Conservation (phyloP, 2,329 filamentous ascomycete genomes). For the Epichloe festucae region DNA sequence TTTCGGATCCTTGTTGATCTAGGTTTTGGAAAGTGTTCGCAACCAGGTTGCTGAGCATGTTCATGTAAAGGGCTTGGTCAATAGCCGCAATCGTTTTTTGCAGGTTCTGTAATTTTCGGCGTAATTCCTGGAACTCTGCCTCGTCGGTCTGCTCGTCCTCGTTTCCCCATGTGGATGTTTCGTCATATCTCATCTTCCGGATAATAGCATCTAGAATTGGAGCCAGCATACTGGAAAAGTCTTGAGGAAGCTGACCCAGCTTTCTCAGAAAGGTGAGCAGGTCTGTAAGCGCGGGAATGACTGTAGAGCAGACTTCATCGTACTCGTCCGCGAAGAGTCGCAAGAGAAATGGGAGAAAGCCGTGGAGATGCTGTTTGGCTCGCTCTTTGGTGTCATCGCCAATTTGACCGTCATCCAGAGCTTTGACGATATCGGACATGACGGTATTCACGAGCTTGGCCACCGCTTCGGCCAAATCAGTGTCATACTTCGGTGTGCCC, state of each 20-base stretch:
- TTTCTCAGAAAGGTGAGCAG: constrained; percentile 84
- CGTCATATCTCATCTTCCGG: constrained; percentile 93
- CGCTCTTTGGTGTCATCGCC: constrained; percentile 53
- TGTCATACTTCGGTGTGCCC: constrained; percentile 80
- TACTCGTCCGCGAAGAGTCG: constrained; percentile 97
- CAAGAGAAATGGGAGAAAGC: constrained; percentile 75
- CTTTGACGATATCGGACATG: constrained; percentile 74
- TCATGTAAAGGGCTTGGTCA: constrained; percentile 77
- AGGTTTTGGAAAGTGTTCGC: constrained; percentile 74
- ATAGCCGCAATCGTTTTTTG: constrained; percentile 88
- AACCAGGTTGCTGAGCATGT: constrained; percentile 79
- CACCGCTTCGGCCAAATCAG: constrained; percentile 86
- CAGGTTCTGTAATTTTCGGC: constrained; percentile 76
- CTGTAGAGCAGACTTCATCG: constrained; percentile 92
- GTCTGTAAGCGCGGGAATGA: constrained; percentile 87
- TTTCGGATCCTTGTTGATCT: constrained; percentile 55
- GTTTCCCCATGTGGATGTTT: constrained; percentile 84
- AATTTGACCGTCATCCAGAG: constrained; percentile 55
- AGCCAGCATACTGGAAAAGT: constrained; percentile 71
- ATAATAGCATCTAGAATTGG: constrained; percentile 88
- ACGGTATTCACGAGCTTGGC: constrained; percentile 91
- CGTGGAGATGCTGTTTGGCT: constrained; percentile 70
- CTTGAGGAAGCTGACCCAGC: constrained; percentile 55
- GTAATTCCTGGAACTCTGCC: constrained; percentile 89
- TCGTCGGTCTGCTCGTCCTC: constrained; percentile 94